These are phyloP conservation scores for Haematococcus sp. DNA, from an alignment of 139 green algal genomes.

Conservation along the genomic window DNA sequence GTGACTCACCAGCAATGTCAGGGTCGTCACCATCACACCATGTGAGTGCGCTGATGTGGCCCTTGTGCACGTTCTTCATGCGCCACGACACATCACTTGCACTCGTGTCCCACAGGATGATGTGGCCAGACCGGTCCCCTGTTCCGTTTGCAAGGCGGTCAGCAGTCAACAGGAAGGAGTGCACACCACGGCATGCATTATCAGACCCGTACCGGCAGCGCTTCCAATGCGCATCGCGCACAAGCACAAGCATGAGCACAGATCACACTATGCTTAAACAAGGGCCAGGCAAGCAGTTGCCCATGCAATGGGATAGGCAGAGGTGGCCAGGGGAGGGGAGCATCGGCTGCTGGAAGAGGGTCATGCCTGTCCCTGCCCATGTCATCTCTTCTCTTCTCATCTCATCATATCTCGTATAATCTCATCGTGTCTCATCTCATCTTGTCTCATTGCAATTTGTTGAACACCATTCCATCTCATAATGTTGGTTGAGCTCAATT, in stretches of 20 bases:
- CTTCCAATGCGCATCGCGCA: not conserved
- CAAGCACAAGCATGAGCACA: not conserved
- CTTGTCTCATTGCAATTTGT: too few relatives aligned
- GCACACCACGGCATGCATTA: not conserved
- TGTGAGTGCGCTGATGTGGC: constrained; percentile 71
- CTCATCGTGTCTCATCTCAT: too few relatives aligned
- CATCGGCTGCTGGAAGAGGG: too few relatives aligned
- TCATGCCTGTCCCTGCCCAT: too few relatives aligned
- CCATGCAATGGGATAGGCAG: too few relatives aligned
- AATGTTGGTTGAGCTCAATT: too few relatives aligned
- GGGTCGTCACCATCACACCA: constrained; percentile 35
- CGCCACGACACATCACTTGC: constrained; percentile 25
- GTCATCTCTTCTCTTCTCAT: too few relatives aligned
- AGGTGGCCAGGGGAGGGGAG: too few relatives aligned
- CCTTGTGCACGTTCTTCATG: constrained; percentile 52
- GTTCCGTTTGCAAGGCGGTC: not conserved
- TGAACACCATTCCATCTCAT: too few relatives aligned
- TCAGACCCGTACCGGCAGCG: not conserved
- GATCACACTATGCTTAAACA: not conserved
- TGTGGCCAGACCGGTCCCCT: constrained; percentile 64
- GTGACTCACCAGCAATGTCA: constrained; percentile 5
- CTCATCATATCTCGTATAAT: too few relatives aligned
- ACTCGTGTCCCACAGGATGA: constrained; percentile 61
- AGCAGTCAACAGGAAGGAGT: not conserved
- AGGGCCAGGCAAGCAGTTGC: not conserved